Evolutionary conservation across 495 filamentous ascomycete genomes (phyloP), one percentile per base, ranked within the genome.

Genomic region (Podospora didyma): DNA sequence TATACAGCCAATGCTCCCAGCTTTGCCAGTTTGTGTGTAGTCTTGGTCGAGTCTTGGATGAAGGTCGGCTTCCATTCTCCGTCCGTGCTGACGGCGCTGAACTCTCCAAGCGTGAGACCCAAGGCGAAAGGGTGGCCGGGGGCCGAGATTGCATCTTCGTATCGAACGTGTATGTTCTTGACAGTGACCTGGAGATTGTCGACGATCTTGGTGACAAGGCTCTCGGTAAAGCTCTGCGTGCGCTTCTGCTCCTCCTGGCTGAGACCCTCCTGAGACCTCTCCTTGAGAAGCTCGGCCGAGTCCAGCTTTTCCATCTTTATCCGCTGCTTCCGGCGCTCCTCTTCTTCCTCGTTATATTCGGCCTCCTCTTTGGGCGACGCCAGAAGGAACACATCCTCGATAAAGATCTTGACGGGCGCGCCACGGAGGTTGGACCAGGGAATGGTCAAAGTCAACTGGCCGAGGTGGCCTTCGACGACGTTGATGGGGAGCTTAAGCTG

Each of bases 291-390:
- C 73, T 98, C 94, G 5, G 94, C 95, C 58, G 90, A 95, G 63
- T 97, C 92, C 2, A 98, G 79, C 72, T 96, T 95, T 70, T 98
- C 95, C 83, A 97, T 93, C 76, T 98, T 98, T 57, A 98, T 78
- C 3, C 83, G 80, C 67, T 97, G 89, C 28, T 78, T 85, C 64
- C 94, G 79, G 44, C 82, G 81, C 59, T 88, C 86, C 71, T 98
- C 94, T 68, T 98, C 94, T 39, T 92, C 90, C 53, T 90, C 84
- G 62, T 97, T 86, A 73, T 95, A 98, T 59, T 92, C 89, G 20
- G 88, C 85, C 73, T 97, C 92, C 71, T 95, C 92, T 68, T 91
- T 94, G 0, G 94, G 94, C 2, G 92, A 93, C 12, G 94, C 95
- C 35, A 98, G 79, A 9, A 98, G 77, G 62, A 89, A 97, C 46